Evolutionary conservation across 345 rosid species (phyloP), one percentile per base, ranked within the genome.

Genomic region (Aquilaria malaccensis): DNA sequence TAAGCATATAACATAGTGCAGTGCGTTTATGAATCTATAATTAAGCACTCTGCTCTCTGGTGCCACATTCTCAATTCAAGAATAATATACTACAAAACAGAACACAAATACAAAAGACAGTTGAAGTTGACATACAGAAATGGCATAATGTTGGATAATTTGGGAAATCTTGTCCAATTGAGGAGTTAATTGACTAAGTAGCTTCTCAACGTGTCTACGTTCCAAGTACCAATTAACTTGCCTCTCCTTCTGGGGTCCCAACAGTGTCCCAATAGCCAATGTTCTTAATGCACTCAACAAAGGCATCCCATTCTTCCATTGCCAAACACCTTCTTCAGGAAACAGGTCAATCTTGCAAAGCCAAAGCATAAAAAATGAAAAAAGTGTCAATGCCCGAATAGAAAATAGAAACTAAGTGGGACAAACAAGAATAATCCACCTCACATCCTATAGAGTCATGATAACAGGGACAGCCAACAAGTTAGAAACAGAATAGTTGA

Each of bases 271-370:
- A 60, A 86, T 80, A 48, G 95, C 92, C 85, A 94, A 79, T 63
- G 74, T 80, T 77, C 97, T 87, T 30, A 94, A 81, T 57, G 90
- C 87, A 84, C 95, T 88, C 79, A 84, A 74, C 74, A 83, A 68
- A 31, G 99, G 97, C 91, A 90, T 83, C 66, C 92, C 87, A 71
- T 86, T 86, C 76, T 84, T 82, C 99, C 99, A 94, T 70, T 72
- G 87, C 96, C 95, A 83, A 73, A 94, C 69, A 61, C 81, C 87
- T 82, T 90, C 99, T 75, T 86, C 95, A 33, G 99, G 97, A 70
- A 90, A 81, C 59, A 94, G 66, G 78, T 94, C 90, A 80, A 81
- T 94, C 99, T 94, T 71, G 79, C 67, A 71, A 67, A 50, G 58
- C 68, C 69, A 76, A 81, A 70, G 61, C 74, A 56, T 29, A 58